Evolutionary conservation across 148 eudicot genomes (phyloP).

Genomic region (Chenopodium album): DNA sequence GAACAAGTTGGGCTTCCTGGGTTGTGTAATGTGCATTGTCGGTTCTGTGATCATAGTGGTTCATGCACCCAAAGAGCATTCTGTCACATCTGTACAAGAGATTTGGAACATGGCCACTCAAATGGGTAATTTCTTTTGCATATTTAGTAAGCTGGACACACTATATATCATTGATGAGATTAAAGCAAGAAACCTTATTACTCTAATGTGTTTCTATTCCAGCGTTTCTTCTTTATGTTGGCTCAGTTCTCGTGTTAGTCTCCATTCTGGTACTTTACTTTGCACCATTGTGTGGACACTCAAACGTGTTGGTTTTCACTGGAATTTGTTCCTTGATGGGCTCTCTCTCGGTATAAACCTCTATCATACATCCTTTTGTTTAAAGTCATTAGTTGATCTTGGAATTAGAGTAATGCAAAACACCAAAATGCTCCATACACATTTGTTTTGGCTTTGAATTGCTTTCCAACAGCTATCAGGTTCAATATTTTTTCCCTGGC

Average conservation of each 20-base stretch:
- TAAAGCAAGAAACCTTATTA: not conserved
- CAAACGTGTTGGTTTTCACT: slow-evolving; percentile 58
- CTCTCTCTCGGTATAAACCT: slow-evolving; percentile 62
- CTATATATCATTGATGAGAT: not conserved
- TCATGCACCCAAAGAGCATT: slow-evolving; percentile 70
- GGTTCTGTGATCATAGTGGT: slow-evolving; percentile 65
- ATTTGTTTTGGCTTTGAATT: not conserved
- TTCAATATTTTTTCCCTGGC: not conserved
- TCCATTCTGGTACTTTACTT: slow-evolving; percentile 52
- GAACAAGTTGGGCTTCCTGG: slow-evolving; percentile 50
- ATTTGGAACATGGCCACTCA: slow-evolving; percentile 64
- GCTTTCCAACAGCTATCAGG: not conserved
- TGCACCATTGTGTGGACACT: slow-evolving; percentile 53
- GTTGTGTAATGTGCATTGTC: slow-evolving; percentile 59
- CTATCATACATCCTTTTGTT: not conserved
- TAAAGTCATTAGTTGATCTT: slow-evolving; percentile 1
- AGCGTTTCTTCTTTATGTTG: slow-evolving; percentile 69
- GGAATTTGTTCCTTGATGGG: slow-evolving; percentile 79
- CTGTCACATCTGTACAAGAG: slow-evolving; percentile 55
- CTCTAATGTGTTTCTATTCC: slow-evolving; percentile 22
- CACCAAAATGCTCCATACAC: not conserved
- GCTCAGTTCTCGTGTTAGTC: slow-evolving; percentile 49
- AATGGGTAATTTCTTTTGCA: slow-evolving; percentile 30
- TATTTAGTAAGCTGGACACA: not conserved
- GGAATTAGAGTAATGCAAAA: not conserved